Percentiles rank a stretch among this genome's conserved stretches.
Evolutionary conservation across 1,284 basidiomycete genomes (phyloP).

Genomic region (Ustilago xerochloae): DNA sequence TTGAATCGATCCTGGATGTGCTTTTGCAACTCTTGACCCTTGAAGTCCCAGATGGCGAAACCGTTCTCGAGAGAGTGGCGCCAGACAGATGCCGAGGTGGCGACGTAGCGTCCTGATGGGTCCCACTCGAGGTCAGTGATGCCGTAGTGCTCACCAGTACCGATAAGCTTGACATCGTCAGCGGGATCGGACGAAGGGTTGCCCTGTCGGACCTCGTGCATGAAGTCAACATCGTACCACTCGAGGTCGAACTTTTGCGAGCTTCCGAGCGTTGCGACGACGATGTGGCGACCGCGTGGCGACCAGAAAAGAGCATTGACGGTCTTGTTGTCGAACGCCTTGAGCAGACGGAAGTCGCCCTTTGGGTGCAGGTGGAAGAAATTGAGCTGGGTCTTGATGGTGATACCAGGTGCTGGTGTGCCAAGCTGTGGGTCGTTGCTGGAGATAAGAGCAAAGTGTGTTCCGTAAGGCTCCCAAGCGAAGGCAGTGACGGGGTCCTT

Average conservation of each 20-base stretch:
- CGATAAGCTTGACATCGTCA: slow-evolving; percentile 83
- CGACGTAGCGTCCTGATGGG: slow-evolving; percentile 91
- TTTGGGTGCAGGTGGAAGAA: slow-evolving; percentile 97
- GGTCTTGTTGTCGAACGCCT: slow-evolving; percentile 83
- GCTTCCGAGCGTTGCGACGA: slow-evolving; percentile 94
- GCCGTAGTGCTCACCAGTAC: slow-evolving; percentile 93
- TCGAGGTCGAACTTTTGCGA: slow-evolving; percentile 96
- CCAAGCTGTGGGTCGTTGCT: slow-evolving; percentile 93
- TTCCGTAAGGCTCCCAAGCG: slow-evolving; percentile 97
- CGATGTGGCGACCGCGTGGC: slow-evolving; percentile 92
- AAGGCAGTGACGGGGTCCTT: slow-evolving; percentile 98
- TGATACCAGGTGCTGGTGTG: slow-evolving; percentile 85
- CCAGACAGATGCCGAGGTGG: slow-evolving; percentile 94
- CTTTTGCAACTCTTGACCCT: slow-evolving; percentile 89
- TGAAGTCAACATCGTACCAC: slow-evolving; percentile 99
- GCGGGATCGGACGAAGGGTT: slow-evolving; percentile 76
- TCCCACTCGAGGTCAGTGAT: slow-evolving; percentile 99
- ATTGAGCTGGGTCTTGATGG: slow-evolving; percentile 94
- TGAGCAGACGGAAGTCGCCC: slow-evolving; percentile 92
- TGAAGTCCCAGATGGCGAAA: slow-evolving; percentile 97
- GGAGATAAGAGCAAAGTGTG: slow-evolving; percentile 94
- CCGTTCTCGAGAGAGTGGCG: slow-evolving; percentile 96
- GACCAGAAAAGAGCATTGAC: slow-evolving; percentile 98
- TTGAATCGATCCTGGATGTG: slow-evolving; percentile 94
- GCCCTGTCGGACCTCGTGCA: slow-evolving; percentile 73